Conservation (phyloP, 2,329 filamentous ascomycete species). For the Trichoderma simmonsii region DNA sequence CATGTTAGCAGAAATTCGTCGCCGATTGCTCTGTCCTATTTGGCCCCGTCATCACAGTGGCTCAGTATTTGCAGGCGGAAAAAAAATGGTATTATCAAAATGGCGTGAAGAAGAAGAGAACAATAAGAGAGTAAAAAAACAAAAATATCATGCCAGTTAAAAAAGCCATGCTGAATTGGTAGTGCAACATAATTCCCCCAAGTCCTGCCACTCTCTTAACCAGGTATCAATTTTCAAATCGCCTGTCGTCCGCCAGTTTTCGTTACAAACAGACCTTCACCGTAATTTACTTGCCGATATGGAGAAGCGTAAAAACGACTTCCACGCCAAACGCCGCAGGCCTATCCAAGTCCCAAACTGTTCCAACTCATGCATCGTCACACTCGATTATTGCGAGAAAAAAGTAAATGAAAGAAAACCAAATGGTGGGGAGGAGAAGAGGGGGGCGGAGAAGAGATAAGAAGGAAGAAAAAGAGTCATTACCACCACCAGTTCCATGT, state of each 20-base stretch:
- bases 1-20: not conserved
- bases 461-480: not conserved
- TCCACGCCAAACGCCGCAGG: conserved; percentile 21
- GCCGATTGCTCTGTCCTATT: not conserved
- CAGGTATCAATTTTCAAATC: conserved; percentile 18
- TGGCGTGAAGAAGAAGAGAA: not conserved
- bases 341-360: conserved; percentile 19
- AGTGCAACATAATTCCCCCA: conserved; percentile 4
- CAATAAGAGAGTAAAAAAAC: not conserved
- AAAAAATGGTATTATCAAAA: not conserved
- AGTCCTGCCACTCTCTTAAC: conserved; percentile 8
- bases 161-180: conserved; percentile 5
- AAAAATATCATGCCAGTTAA: conserved; percentile 8
- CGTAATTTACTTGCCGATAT: conserved; percentile 16
- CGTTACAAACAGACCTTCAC: conserved; percentile 14
- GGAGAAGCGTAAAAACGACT: conserved; percentile 15
- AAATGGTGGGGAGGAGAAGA: not conserved
- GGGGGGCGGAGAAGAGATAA: not conserved
- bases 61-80: not conserved
- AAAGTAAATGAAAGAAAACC: not conserved
- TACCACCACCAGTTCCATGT: conserved; percentile 29
- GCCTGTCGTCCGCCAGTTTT: conserved; percentile 14
- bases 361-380: conserved; percentile 16
- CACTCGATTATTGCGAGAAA: conserved; percentile 16
- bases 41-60: not conserved